Evolutionary conservation across 805 yeast species (phyloP).

Genomic region (Yamadazyma phyllophila): DNA sequence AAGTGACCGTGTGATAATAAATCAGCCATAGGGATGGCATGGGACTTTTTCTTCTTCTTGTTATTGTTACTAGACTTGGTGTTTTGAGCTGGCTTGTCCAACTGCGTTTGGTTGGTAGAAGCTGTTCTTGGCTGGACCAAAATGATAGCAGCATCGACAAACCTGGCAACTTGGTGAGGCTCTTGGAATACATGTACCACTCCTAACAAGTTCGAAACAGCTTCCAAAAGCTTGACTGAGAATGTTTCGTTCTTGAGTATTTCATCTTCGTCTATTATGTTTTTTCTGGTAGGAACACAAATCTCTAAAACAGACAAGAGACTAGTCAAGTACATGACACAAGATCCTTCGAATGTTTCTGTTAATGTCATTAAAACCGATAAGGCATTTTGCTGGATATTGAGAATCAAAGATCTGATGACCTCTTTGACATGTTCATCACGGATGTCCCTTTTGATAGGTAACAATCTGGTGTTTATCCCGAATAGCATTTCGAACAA

Average conservation of each 20-base stretch:
- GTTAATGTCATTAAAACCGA: constrained; percentile 38
- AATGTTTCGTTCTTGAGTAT: constrained; percentile 39
- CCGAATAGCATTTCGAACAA: constrained; percentile 55
- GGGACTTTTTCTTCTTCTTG: constrained; percentile 41
- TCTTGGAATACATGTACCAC: constrained; percentile 46
- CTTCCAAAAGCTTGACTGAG: constrained; percentile 33
- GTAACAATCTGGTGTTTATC: constrained; percentile 52
- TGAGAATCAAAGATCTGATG: constrained; percentile 42
- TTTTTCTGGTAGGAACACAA: constrained; percentile 51
- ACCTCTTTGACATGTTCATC: constrained; percentile 47
- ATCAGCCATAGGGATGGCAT: constrained; percentile 59
- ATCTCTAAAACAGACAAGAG: constrained; percentile 56
- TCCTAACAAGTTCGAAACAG: constrained; percentile 27
- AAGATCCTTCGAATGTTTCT: constrained; percentile 31
- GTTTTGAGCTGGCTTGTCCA: constrained; percentile 4
- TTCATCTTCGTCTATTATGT: constrained; percentile 27
- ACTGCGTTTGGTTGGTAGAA: constrained; percentile 11
- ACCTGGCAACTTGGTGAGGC: constrained; percentile 49
- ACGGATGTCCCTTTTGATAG: constrained; percentile 58
- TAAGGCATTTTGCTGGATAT: constrained; percentile 47
- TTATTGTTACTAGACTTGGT: constrained; percentile 14
- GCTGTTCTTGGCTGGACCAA: constrained; percentile 36
- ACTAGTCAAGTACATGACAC: constrained; percentile 48
- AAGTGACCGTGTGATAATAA: constrained; percentile 62
- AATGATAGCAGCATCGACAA: constrained; percentile 55